Conservation (phyloP, 257 asterid species). For the Leonotis leonurus region DNA sequence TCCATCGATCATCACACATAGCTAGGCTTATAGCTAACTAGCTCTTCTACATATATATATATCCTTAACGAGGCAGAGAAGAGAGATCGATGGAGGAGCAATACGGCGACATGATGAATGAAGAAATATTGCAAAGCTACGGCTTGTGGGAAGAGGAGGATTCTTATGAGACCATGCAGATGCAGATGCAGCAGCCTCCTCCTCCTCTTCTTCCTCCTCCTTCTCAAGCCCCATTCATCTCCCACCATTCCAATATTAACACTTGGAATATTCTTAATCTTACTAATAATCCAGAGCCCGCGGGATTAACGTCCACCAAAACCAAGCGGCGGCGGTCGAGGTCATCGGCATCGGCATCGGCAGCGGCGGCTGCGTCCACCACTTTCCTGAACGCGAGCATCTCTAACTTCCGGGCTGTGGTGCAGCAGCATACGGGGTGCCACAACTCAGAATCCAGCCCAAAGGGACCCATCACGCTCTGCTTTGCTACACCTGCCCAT, state of each 20-base stretch:
- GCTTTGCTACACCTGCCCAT: slow-evolving; percentile 23
- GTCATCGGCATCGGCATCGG: too few species aligned
- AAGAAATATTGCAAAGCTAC: not conserved
- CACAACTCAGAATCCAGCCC: slow-evolving; percentile 15
- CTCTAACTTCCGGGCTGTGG: slow-evolving; percentile 45
- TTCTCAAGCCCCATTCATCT: too few species aligned
- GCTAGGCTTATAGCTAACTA: too few species aligned
- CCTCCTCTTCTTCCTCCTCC: too few species aligned
- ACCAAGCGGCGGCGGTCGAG: slow-evolving; percentile 30
- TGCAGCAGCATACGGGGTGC: slow-evolving; percentile 63
- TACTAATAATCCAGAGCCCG: too few species aligned
- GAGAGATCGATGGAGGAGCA: not conserved
- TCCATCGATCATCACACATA: too few species aligned
- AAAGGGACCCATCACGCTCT: slow-evolving; percentile 53
- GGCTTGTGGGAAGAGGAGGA: slow-evolving; percentile 12
- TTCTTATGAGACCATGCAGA: not conserved
- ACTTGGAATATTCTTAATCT: too few species aligned
- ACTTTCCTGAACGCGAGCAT: slow-evolving; percentile 47
- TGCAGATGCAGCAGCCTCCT: too few species aligned
- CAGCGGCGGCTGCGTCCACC: slow-evolving; percentile 29
- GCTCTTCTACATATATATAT: too few species aligned
- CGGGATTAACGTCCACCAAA: too few species aligned
- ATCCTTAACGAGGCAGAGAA: not conserved
- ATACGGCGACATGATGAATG: slow-evolving; percentile 1
- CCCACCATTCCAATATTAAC: too few species aligned